Base-by-base conservation (phyloP, 1,284 basidiomycete species). In the Puccinia hordei region DNA sequence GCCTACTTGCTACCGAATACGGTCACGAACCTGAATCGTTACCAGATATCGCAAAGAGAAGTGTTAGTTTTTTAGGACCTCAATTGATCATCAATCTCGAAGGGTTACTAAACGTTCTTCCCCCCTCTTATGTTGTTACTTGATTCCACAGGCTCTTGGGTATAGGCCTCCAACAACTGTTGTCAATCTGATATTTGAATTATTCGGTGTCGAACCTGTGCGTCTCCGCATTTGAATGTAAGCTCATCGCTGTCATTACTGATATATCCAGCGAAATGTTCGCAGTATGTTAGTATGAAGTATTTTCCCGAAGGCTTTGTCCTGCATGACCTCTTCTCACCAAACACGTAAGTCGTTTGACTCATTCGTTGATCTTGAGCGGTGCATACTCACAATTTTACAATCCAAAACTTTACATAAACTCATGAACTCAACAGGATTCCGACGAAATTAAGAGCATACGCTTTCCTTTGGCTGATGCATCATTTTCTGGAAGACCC, bases 261-360 rank as follows among this genome's bases (percentile, higher is more conserved):
- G 8, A 55, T 2, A 15, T 61, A 30, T 15, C 2, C 10, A 75
- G 30, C 24, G 53, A 33, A 38, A 46, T 44, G 4, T 19, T 68
- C 55, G 30, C 76, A 93, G 91, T 89, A 90, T 73, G 87, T 93
- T 61, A 89, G 90, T 68, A 87, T 87, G 77, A 87, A 88, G 49
- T 92, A 93, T 86, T 93, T 94, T 84, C 91, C 92, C 66, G 87
- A 89, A 27, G 88, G 88, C 5, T 85, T 92, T 78, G 92, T 92
- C 85, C 91, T 94, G 82, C 87, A 93, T 59, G 92, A 94, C 85
- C 87, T 94, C 53, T 94, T 94, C 85, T 88, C 92, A 69, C 92
- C 69, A 6, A 89, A 83, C 35, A 81, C 83, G 83, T 84, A 74
- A 33, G 84, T 76, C 53, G 44, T 5, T 27, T 30, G 41, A 15